Base-by-base conservation (phyloP, 2,329 filamentous ascomycete genomes). In the Aspergillus sp. region DNA sequence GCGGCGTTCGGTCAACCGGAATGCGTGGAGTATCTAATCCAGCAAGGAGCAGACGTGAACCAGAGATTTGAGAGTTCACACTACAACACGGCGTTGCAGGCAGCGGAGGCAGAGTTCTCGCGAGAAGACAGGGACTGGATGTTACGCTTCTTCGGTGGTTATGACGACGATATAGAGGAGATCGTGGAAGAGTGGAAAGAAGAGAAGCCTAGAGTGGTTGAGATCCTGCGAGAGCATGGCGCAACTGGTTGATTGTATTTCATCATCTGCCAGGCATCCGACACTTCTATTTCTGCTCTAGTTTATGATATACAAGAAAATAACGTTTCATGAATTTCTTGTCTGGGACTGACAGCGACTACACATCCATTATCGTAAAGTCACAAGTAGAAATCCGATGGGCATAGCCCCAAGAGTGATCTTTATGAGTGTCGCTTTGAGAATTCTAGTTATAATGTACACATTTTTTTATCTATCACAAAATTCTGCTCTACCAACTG, bases 401-500 rank as follows among this genome's bases (percentile, higher is more conserved):
- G 8, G 9, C 11, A 30, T 30, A 30, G 3, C 9, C 9, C 26
- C 26, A 4, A 3, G 9, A 30, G 26, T 30, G 3, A 9, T 11
- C 2, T 1, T 30, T 9, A 11, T 30, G 26, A 11, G 26, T 30
- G 26, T 30, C 8, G 26, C 5, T 30, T 30, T 30, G 8, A 30
- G 26, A 30, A 9, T 4, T 30, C 26, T 30, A 11, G 9, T 30
- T 11, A 1, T 48, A 48, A 48, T 48, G 17, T 48, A 48, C 44
- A 48, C 13, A 18, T 12, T 4, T 5, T 24, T 22, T 26, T 7
- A 15, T n/a, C 9, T 15, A 32, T n/a, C 24, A n/a, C n/a, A 5
- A 48, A 7, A 56, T 51, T 8, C 22, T 12, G 5, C 22, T 6
- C 47, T 50, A 63, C 64, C 59, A 64, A 9, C 41, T 20, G 52